These are phyloP conservation scores for Saccharomycopsis oosterbeekiorum DNA, from an alignment of 805 yeast genomes.

Conservation along the genomic window DNA sequence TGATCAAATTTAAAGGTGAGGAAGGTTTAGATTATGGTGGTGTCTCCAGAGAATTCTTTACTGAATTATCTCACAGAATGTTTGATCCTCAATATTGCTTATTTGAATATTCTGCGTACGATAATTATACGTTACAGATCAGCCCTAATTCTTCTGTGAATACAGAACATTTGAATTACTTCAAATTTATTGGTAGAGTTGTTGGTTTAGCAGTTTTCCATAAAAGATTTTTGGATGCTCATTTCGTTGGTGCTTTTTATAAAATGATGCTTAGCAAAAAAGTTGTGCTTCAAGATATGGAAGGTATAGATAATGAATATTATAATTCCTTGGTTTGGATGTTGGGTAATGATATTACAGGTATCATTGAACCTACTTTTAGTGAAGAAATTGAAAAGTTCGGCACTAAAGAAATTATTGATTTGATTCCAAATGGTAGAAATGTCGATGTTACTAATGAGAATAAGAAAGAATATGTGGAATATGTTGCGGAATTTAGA, in stretches of 20 bases:
- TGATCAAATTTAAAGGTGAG: constrained; percentile 98
- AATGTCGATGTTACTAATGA: constrained; percentile 90
- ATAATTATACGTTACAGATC: constrained; percentile 94
- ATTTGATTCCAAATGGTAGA: constrained; percentile 80
- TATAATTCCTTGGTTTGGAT: constrained; percentile 92
- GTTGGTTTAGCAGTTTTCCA: constrained; percentile 98
- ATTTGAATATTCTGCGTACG: constrained; percentile 96
- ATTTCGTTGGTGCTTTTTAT: constrained; percentile 95
- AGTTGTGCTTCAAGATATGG: constrained; percentile 94
- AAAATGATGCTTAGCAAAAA: constrained; percentile 95
- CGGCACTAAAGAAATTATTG: constrained; percentile 85
- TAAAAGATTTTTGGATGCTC: constrained; percentile 93
- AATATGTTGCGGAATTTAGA: constrained; percentile 91
- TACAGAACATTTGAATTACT: constrained; percentile 96
- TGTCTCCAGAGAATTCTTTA: constrained; percentile 96
- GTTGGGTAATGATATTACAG: constrained; percentile 91
- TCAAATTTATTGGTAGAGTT: constrained; percentile 96
- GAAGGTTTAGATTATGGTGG: constrained; percentile 99
- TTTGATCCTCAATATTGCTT: constrained; percentile 96
- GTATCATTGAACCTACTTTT: constrained; percentile 78
- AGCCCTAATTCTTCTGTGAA: constrained; percentile 95
- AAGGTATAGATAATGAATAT: constrained; percentile 83
- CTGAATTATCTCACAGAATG: constrained; percentile 94
- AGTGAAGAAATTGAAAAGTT: constrained; percentile 87
- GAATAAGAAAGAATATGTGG: constrained; percentile 91